Evolutionary conservation across 108 stramenopile species (phyloP), one percentile per base, ranked within the genome.

Genomic region (Pseudonitzschia delicatissima): DNA sequence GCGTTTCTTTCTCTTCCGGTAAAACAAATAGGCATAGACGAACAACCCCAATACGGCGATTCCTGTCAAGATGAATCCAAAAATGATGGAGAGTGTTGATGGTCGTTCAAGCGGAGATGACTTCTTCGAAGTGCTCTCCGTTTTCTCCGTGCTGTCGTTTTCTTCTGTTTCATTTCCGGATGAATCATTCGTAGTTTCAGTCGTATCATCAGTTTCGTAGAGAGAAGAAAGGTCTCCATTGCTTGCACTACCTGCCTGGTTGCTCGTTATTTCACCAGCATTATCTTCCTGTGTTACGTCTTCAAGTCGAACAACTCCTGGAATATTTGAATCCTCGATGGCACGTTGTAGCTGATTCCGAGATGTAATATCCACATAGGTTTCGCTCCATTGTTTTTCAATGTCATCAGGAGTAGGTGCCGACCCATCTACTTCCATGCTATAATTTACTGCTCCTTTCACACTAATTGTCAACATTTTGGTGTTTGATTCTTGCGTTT

Each of bases 1-100:
- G 29, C 66, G 61, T 31, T 71, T 71, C 36, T 69, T 34, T 1
- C 68, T 63, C 35, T 69, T 73, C n/a, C 55, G 62, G 18, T 33
- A 69, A 40, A 69, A 79, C 4, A 73, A 42, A 35, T 69, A 69
- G 7, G 32, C 57, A 57, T 79, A 79, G 32, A 42, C 57, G 3
- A 73, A 20, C 28, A 73, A 50, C 0, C 72, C 47, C 27, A 67
- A 5, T 3, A 52, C 59, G 5, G 67, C 65, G 21, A 78, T 52
- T 13, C 17, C 62, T 20, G 61, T 65, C 40, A 78, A 49, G 5
- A 50, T 35, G 60, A 78, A 78, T 13, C 77, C 77, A 64, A 78
- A 72, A 25, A 76, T 47, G 23, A 78, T 78, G 1, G 60, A 48
- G 3, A 78, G 57, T 4, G 64, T 68, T 20, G 77, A 64, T 31